Percentiles rank a stretch among this genome's conserved stretches.
Conservation (phyloP, 1,284 basidiomycete genomes). For the Entoloma clypeatum region DNA sequence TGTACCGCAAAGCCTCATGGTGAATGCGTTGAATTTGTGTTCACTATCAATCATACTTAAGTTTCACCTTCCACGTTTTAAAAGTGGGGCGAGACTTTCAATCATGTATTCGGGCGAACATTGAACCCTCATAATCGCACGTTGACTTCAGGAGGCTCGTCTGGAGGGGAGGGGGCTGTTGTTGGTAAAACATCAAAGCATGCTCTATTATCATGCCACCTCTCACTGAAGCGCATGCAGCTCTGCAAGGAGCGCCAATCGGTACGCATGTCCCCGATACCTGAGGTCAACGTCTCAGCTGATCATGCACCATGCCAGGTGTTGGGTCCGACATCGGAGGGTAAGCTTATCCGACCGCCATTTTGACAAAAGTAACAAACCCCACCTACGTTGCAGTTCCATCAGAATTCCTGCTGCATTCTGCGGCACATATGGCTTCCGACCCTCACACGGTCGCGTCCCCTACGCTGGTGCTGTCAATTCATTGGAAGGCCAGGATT, state of each 20-base stretch:
- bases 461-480: slow-evolving; percentile 66
- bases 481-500: slow-evolving; percentile 67
- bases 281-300: background rate
- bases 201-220: background rate
- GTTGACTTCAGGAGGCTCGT: slow-evolving; percentile 52
- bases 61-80: too few species aligned
- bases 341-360: slow-evolving; percentile 19
- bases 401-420: slow-evolving; percentile 68
- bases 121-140: slow-evolving; percentile 55
- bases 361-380: background rate
- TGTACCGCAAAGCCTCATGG: slow-evolving; percentile 65
- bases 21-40: too few species aligned
- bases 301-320: slow-evolving; percentile 20
- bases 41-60: too few species aligned
- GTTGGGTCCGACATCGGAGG: slow-evolving; percentile 38
- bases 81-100: slow-evolving; percentile 66
- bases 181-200: slow-evolving; percentile 29
- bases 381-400: slow-evolving; percentile 37
- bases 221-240: slow-evolving; percentile 17
- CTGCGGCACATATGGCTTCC: slow-evolving; percentile 65
- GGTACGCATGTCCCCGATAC: slow-evolving; percentile 16
- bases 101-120: slow-evolving; percentile 67
- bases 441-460: slow-evolving; percentile 67
- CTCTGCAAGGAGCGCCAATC: slow-evolving; percentile 33
- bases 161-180: slow-evolving; percentile 62